Evolutionary conservation across 345 rosid genomes (phyloP).

Genomic region (Moricandia arvensis): DNA sequence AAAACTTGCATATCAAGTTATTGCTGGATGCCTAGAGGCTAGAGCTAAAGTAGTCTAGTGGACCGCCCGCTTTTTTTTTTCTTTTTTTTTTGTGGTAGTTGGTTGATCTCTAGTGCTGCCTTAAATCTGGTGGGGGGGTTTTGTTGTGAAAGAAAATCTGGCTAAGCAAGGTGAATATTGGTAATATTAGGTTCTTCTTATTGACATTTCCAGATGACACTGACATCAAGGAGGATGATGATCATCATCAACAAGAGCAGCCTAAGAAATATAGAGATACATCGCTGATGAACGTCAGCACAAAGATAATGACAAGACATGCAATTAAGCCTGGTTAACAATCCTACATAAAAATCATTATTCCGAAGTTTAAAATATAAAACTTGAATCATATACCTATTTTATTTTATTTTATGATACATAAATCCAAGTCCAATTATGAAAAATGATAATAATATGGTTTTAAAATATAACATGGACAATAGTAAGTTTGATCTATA

Average conservation of each 20-base stretch:
- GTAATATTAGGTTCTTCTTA: no score
- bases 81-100: no score
- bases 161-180: no score
- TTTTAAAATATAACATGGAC: neutral
- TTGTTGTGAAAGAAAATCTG: no score
- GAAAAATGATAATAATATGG: neutral
- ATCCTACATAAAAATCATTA: neutral
- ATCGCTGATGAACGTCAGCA: conserved; percentile 63
- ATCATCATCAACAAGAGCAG: no score
- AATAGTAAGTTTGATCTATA: neutral
- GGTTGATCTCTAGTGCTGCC: no score
- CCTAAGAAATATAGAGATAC: conserved; percentile 76
- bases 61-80: neutral
- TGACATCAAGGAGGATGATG: no score
- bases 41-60: neutral
- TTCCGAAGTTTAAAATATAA: neutral
- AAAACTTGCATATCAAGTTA: neutral
- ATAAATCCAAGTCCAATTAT: neutral
- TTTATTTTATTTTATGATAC: neutral
- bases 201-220: no score
- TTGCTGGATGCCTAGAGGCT: neutral
- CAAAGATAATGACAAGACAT: conserved; percentile 61
- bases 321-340: conserved; percentile 40
- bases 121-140: no score
- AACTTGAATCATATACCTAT: neutral